Conservation (phyloP, 108 stramenopile genomes). For the Parietichytrium sp. region DNA sequence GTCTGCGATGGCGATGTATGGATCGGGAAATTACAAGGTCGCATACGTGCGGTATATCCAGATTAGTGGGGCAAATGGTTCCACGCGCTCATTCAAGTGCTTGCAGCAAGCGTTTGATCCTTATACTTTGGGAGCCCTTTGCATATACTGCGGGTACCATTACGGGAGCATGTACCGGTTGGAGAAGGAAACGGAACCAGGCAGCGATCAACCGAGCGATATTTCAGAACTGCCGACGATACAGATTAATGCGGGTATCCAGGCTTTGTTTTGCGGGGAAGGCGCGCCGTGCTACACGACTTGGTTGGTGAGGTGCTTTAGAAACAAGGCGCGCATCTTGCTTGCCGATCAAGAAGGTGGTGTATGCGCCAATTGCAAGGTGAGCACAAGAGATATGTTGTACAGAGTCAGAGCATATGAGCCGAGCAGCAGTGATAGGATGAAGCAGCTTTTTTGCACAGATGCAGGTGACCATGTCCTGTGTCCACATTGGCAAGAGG, state of each 20-base stretch:
- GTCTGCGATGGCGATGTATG: background rate
- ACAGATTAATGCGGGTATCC: background rate
- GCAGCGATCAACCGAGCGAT: background rate
- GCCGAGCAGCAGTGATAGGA: background rate
- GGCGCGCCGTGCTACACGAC: background rate
- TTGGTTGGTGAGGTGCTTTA: slow-evolving; percentile 6
- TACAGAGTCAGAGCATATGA: background rate
- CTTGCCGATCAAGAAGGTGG: background rate
- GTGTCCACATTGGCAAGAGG: background rate
- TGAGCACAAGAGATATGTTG: background rate
- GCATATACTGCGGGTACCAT: slow-evolving; percentile 11
- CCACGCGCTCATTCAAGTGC: background rate
- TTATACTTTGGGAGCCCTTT: background rate
- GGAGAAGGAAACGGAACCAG: background rate
- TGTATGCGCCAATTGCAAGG: slow-evolving; percentile 27
- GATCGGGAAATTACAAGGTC: background rate
- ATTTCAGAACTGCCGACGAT: background rate
- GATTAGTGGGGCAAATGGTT: background rate
- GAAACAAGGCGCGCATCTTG: background rate
- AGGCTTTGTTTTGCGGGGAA: background rate
- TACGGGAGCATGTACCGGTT: background rate
- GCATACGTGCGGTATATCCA: background rate
- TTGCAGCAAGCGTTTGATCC: background rate
- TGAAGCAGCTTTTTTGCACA: background rate
- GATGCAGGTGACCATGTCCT: background rate